These are phyloP conservation scores for Ceratorhiza oryzae-sativae DNA, from an alignment of 1,284 basidiomycete genomes.

Conservation along the genomic window DNA sequence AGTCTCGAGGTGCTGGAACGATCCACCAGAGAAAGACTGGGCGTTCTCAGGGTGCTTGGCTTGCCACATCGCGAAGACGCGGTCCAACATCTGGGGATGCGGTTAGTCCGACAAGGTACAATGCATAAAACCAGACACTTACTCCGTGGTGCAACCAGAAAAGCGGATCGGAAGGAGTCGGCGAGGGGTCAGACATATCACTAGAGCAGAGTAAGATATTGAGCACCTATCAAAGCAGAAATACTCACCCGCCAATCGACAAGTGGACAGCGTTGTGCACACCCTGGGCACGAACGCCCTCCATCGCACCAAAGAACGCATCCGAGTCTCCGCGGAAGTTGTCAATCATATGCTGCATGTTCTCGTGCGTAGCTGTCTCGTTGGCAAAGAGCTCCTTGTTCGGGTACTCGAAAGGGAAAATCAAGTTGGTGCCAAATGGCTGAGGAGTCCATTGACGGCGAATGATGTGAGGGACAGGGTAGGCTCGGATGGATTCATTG, in stretches of 20 bases:
- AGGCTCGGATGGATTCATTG: slow-evolving; percentile 22
- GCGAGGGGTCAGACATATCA: slow-evolving; percentile 37
- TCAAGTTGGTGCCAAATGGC: slow-evolving; percentile 35
- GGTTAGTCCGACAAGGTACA: not conserved
- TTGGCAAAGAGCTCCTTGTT: slow-evolving; percentile 34
- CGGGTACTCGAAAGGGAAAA: slow-evolving; percentile 38
- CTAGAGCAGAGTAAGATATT: not conserved
- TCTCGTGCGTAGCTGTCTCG: slow-evolving; percentile 25
- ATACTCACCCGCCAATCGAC: slow-evolving; percentile 10
- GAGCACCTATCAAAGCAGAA: not conserved
- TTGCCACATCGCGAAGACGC: slow-evolving; percentile 32
- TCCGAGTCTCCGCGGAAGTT: slow-evolving; percentile 26
- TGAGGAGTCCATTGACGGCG: slow-evolving; percentile 36
- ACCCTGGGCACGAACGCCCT: slow-evolving; percentile 35
- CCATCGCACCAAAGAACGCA: slow-evolving; percentile 30
- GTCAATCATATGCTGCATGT: slow-evolving; percentile 28
- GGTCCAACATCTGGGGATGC: slow-evolving; percentile 15
- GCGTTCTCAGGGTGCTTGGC: slow-evolving; percentile 30
- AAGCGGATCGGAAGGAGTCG: slow-evolving; percentile 38
- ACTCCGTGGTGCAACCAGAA: slow-evolving; percentile 36
- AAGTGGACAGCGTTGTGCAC: slow-evolving; percentile 39
- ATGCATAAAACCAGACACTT: not conserved
- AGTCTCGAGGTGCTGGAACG: slow-evolving; percentile 6
- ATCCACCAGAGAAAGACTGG: slow-evolving; percentile 23
- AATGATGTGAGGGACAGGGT: slow-evolving; percentile 39